Percentiles rank a stretch among this genome's conserved stretches.
Conservation (phyloP, 371 early-diverging fungal species). For the Rhizopus sp. region DNA sequence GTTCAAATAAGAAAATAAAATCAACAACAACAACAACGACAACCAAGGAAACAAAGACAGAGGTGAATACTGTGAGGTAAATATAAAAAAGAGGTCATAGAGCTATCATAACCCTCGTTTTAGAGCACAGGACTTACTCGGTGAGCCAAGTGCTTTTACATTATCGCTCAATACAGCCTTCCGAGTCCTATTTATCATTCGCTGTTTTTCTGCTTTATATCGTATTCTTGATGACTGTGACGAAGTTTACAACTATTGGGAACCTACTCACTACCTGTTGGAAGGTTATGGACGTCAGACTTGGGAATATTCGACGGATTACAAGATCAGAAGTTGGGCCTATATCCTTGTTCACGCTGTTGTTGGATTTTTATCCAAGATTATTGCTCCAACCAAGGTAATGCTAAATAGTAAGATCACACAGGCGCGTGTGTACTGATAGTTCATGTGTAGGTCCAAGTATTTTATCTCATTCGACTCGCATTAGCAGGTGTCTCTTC, state of each 20-base stretch:
- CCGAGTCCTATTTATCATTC: constrained; percentile 55
- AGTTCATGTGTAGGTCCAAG: constrained; percentile 53
- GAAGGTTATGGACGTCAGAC: constrained; percentile 90
- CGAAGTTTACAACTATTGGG: constrained; percentile 97
- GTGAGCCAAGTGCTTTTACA: constrained; percentile 38
- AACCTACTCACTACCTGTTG: constrained; percentile 87
- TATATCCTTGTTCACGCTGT: constrained; percentile 71
- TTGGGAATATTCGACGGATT: constrained; percentile 95
- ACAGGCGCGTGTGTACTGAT: background rate
- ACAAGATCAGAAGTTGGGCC: constrained; percentile 87
- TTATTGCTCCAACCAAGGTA: constrained; percentile 61
- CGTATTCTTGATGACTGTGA: constrained; percentile 85
- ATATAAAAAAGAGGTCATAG: background rate
- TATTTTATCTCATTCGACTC: constrained; percentile 77
- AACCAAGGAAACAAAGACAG: constrained; percentile 8
- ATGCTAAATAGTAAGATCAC: background rate
- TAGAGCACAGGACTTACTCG: constrained; percentile 35
- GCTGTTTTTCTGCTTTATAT: constrained; percentile 68
- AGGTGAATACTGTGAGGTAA: constrained; percentile 24
- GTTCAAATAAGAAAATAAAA: constrained; percentile 32
- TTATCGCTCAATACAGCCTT: constrained; percentile 63
- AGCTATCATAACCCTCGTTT: background rate
- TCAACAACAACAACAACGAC: constrained; percentile 19
- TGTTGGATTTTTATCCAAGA: constrained; percentile 43
- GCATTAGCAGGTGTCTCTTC: constrained; percentile 66